A percentile compares a stretch with the other conserved stretches of the same genome.
Conservation (phyloP, 768 basidiomycete species). For the Termitomyces sp. region DNA sequence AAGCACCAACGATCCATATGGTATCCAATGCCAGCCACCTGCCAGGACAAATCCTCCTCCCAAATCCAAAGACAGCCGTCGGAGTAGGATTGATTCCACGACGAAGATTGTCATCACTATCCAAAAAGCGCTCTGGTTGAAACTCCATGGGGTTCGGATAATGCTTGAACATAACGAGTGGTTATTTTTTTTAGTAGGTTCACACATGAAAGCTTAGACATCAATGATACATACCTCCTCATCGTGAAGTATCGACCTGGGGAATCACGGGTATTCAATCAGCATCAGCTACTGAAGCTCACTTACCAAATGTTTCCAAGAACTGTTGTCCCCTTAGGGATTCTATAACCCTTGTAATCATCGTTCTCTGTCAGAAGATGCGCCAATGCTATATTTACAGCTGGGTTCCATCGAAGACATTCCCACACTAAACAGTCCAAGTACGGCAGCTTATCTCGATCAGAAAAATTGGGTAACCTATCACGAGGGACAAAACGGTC, state of each 20-base stretch:
- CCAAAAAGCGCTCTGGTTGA: conserved; percentile 7
- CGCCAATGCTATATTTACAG: conserved; percentile 6
- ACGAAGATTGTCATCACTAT: background rate
- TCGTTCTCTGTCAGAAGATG: conserved; percentile 9
- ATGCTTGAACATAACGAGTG: background rate
- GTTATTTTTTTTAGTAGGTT: background rate
- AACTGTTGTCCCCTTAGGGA: conserved; percentile 12
- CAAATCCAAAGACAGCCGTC: conserved; percentile 9
- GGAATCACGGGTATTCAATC: background rate
- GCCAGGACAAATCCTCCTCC: conserved; percentile 6
- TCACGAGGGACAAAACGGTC: conserved; percentile 29
- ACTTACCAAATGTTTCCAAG: conserved; percentile 10
- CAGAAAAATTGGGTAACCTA: conserved; percentile 33
- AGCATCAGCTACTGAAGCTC: background rate
- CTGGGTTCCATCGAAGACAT: conserved; percentile 27
- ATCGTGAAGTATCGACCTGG: conserved; percentile 6
- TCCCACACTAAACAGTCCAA: conserved; percentile 31
- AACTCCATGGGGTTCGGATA: conserved; percentile 10
- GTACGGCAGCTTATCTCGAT: conserved; percentile 31
- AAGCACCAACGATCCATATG: conserved; percentile 9
- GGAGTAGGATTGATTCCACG: conserved; percentile 1
- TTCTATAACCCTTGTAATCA: conserved; percentile 9
- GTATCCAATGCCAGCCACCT: conserved; percentile 7
- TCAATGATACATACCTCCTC: conserved; percentile 1
- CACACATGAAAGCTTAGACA: background rate